These are phyloP conservation scores for Fragosphaeria purpurea DNA, from an alignment of 2,329 filamentous ascomycete genomes.

Conservation along the genomic window DNA sequence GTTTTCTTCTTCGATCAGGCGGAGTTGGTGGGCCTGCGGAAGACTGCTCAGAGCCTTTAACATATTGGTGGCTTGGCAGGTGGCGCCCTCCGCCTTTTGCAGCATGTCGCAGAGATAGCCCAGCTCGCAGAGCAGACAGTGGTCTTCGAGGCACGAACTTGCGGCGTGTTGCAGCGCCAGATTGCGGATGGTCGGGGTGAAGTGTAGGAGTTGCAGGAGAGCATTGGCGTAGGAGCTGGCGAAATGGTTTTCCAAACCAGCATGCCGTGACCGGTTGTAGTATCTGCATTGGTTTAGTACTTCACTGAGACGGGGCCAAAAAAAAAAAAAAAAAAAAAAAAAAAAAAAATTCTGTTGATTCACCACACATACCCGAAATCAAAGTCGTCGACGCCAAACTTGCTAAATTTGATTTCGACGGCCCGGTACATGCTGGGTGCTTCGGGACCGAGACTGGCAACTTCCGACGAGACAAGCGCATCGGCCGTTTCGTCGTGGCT, in stretches of 20 bases:
- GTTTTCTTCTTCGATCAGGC: slow-evolving; percentile 75
- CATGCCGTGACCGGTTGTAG: slow-evolving; percentile 88
- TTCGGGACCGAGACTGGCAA: slow-evolving; percentile 68
- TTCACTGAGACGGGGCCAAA: neutral
- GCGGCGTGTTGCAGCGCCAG: slow-evolving; percentile 81
- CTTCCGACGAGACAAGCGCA: slow-evolving; percentile 55
- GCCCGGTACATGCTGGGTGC: slow-evolving; percentile 84
- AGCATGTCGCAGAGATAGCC: slow-evolving; percentile 98
- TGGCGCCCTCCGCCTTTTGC: slow-evolving; percentile 85
- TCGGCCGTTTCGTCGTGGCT: slow-evolving; percentile 49
- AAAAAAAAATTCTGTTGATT: too few relatives aligned
- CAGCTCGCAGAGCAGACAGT: slow-evolving; percentile 84
- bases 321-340: neutral
- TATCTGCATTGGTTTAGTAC: slow-evolving; percentile 37
- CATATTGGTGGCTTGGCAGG: slow-evolving; percentile 93
- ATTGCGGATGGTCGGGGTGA: slow-evolving; percentile 81
- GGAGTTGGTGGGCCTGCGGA: slow-evolving; percentile 65
- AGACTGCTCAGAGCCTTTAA: slow-evolving; percentile 80
- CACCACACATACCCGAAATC: slow-evolving; percentile 66
- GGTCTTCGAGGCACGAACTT: slow-evolving; percentile 69
- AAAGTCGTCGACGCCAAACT: slow-evolving; percentile 98
- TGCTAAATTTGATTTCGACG: slow-evolving; percentile 97
- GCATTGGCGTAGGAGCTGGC: slow-evolving; percentile 94
- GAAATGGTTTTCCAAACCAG: slow-evolving; percentile 91
- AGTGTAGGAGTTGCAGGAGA: slow-evolving; percentile 81